Evolutionary conservation across 345 rosid genomes (phyloP).

Genomic region (Acer saccharum): DNA sequence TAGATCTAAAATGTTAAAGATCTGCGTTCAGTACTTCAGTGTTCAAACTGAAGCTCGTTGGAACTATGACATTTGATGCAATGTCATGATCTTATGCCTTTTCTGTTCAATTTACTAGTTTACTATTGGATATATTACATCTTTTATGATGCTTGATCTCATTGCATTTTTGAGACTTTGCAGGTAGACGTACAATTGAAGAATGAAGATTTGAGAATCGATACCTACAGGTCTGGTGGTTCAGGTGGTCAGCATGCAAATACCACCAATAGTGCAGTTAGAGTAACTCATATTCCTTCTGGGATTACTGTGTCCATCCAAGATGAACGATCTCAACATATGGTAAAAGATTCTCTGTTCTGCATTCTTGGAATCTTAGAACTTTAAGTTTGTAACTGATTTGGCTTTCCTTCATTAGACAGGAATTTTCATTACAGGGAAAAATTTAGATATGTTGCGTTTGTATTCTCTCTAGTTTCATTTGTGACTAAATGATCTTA

Average conservation of each 20-base stretch:
- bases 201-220: constrained; percentile 91
- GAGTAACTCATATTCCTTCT: constrained; percentile 76
- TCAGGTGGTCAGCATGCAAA: constrained; percentile 90
- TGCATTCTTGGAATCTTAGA: not conserved
- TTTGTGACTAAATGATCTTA: not conserved
- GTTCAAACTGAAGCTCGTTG: not conserved
- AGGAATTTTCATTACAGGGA: not conserved
- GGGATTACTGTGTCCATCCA: constrained; percentile 87
- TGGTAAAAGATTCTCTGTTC: constrained; percentile 50
- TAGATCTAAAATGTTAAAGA: not conserved
- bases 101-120: not conserved
- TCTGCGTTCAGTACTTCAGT: not conserved
- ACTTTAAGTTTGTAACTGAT: constrained; percentile 8
- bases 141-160: constrained; percentile 6
- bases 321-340: constrained; percentile 97
- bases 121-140: not conserved
- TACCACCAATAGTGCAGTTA: constrained; percentile 94
- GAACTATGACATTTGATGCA: not conserved
- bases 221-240: constrained; percentile 92
- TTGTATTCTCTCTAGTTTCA: not conserved
- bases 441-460: not conserved
- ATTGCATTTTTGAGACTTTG: constrained; percentile 22
- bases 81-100: constrained; percentile 3
- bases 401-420: not conserved
- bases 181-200: constrained; percentile 92